Base-by-base conservation (phyloP, 495 filamentous ascomycete species). In the Hypoxylon fuscum region DNA sequence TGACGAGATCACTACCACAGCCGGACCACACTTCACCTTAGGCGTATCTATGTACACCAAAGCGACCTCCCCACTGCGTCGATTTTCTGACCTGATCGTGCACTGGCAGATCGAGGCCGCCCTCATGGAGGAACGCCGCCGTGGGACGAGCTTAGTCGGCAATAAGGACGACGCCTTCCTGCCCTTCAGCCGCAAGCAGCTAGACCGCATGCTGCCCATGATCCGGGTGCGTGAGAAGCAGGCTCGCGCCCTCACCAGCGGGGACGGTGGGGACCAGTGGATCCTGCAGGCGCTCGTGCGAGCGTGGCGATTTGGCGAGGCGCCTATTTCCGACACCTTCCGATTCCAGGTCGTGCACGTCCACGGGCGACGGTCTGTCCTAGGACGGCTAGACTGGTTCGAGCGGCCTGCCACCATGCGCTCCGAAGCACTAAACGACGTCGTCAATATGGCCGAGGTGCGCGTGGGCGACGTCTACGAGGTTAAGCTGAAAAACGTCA, bases 21-120 rank as follows among this genome's bases (percentile, higher is more conserved):
- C 87, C 0, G 72, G 83, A 37, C 81, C 77, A 14, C 83, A 90
- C 65, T 74, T 78, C 25, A 70, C 80, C 7, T 74, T 97, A 15
- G 92, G 90, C 10, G 61, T 89, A 1, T 76, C 87, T 41, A 77
- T 85, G 32, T 96, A 97, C 69, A 77, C 86, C 58, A 95, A 91
- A 67, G 85, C 86, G 34, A 98, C 95, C 1, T 92, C 88, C 61
- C 95, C 95, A 2, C 79, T 98, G 6, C 90, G 95, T 14, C 83
- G 95, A 23, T 97, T 88, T 74, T 75, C 76, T 12, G 95, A 98
- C 72, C 73, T 98, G 59, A 76, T 97, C n/a, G 79, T 84, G 0
- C 93, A 97, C 72, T 97, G 92, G 83, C 94, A 98, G 66, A 92
- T 98, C 61, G 88, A 96, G 72, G 87, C 91, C 0, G 89, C 88